These are phyloP conservation scores for Fonsecaea pedrosoi DNA, from an alignment of 2,329 filamentous ascomycete genomes.

Conservation along the genomic window DNA sequence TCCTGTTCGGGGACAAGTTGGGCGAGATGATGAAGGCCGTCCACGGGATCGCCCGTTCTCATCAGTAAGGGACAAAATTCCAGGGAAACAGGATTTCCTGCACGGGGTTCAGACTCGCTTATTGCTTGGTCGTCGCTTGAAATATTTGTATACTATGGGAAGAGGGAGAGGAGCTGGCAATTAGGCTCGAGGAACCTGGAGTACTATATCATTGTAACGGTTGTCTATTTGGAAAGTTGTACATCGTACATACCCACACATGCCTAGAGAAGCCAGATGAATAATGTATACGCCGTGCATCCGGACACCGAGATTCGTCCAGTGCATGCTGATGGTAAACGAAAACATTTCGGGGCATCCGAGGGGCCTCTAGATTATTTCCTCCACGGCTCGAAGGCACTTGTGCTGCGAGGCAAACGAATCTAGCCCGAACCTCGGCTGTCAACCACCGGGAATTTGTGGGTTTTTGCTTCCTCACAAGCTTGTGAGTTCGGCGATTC, in stretches of 20 bases:
- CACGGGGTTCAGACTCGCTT: background rate
- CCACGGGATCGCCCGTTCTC: slow-evolving; percentile 31
- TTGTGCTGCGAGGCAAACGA: background rate
- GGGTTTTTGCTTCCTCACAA: background rate
- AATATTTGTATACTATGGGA: background rate
- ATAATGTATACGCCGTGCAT: background rate
- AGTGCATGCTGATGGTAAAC: background rate
- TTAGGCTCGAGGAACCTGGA: background rate
- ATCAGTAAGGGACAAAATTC: slow-evolving; percentile 7
- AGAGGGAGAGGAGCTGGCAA: slow-evolving; percentile 1
- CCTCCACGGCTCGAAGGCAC: slow-evolving; percentile 7
- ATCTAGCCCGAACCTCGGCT: slow-evolving; percentile 19
- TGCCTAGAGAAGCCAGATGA: background rate
- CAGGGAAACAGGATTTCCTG: background rate
- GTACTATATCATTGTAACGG: background rate
- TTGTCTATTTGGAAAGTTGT: background rate
- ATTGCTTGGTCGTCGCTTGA: background rate
- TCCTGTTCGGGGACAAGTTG: slow-evolving; percentile 51
- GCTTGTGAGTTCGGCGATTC: slow-evolving; percentile 17
- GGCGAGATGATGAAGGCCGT: slow-evolving; percentile 39
- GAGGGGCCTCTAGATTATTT: background rate
- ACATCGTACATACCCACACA: background rate
- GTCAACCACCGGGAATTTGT: background rate
- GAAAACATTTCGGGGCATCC: slow-evolving; percentile 22
- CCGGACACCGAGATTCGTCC: slow-evolving; percentile 15